A percentile compares a stretch with the other conserved stretches of the same genome.
Conservation (phyloP, 305 asterid species). For the Rubia tinctorum region DNA sequence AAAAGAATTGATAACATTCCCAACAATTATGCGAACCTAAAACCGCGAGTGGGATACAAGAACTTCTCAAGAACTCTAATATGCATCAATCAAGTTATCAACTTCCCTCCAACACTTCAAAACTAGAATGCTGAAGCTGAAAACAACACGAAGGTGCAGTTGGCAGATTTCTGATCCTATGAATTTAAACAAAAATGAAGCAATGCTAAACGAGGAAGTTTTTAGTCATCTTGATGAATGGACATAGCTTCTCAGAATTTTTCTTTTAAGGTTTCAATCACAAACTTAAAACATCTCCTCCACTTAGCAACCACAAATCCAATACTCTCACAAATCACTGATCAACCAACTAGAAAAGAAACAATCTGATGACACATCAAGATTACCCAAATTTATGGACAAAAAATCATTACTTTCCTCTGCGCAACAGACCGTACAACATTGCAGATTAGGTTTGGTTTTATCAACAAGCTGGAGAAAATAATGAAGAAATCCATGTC, state of each 20-base stretch:
- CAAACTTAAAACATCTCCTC: neutral
- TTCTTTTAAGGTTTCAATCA: neutral
- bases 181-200: neutral
- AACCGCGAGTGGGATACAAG: too few relatives aligned
- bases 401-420: neutral
- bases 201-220: neutral
- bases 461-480: neutral
- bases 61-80: neutral
- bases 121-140: too few relatives aligned
- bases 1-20: conserved; percentile 9
- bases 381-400: neutral
- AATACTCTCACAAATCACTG: neutral
- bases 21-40: neutral
- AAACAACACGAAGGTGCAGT: too few relatives aligned
- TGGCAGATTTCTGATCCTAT: neutral
- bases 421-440: neutral
- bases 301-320: neutral
- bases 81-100: neutral
- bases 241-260: neutral
- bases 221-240: neutral
- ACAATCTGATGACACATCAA: neutral
- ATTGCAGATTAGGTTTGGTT: neutral
- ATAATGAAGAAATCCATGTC: neutral
- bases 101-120: neutral
- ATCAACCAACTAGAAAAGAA: neutral